Evolutionary conservation across 495 filamentous ascomycete genomes (phyloP).

Genomic region (Annulohypoxylon bovei): DNA sequence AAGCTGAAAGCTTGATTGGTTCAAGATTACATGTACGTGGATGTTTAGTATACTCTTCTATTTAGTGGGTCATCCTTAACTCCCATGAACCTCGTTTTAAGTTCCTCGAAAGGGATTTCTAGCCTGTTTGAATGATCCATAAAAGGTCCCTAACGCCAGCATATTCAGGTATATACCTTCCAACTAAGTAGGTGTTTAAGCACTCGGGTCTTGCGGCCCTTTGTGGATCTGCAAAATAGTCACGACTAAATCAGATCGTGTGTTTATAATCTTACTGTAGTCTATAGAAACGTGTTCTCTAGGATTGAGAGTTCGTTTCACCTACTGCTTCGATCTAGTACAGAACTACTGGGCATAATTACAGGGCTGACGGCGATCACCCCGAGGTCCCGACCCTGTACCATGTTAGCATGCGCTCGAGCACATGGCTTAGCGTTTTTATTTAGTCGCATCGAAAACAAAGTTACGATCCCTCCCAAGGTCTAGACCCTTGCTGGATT

Average conservation of each 20-base stretch:
- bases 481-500: not conserved
- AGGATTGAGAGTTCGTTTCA: not conserved
- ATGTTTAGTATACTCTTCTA: not conserved
- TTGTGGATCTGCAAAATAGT: not conserved
- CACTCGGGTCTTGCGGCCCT: not conserved
- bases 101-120: not conserved
- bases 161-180: no score
- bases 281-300: not conserved
- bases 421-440: slow-evolving; percentile 20
- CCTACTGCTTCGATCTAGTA: not conserved
- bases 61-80: not conserved
- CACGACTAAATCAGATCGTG: slow-evolving; percentile 4
- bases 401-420: slow-evolving; percentile 19
- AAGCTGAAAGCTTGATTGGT: not conserved
- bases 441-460: not conserved
- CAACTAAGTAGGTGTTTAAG: not conserved
- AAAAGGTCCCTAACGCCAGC: not conserved
- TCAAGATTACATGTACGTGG: not conserved
- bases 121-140: not conserved
- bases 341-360: not conserved
- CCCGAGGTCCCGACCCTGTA: not conserved
- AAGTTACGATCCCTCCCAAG: not conserved
- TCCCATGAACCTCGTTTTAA: not conserved
- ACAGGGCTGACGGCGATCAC: slow-evolving; percentile 15
- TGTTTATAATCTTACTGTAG: slow-evolving; percentile 10